These are phyloP conservation scores for Senna siamea DNA, from an alignment of 306 rosid species.

Conservation along the genomic window DNA sequence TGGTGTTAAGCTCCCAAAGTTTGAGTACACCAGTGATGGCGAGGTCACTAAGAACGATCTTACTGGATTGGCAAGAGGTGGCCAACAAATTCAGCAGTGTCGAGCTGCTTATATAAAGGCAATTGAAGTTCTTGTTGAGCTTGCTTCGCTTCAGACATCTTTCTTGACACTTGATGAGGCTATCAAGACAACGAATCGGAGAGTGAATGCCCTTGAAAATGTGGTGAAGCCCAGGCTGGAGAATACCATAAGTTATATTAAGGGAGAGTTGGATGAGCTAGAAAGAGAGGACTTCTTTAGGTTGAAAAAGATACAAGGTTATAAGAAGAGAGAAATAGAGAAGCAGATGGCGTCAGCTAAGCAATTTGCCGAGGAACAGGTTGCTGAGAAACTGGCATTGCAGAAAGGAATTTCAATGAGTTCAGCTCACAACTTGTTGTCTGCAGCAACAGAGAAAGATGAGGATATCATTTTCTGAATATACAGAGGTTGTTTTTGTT, in stretches of 20 bases:
- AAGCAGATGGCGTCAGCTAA: conserved; percentile 59
- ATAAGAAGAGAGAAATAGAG: conserved; percentile 82
- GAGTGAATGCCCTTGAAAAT: conserved; percentile 92
- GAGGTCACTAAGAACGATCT: conserved; percentile 81
- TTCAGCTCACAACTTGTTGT: conserved; percentile 66
- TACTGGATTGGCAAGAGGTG: conserved; percentile 93
- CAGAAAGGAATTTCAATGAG: conserved; percentile 59
- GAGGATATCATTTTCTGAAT: conserved; percentile 79
- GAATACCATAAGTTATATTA: conserved; percentile 83
- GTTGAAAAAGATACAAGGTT: conserved; percentile 93
- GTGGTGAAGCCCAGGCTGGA: conserved; percentile 89
- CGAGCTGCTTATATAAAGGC: conserved; percentile 85
- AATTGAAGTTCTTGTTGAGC: conserved; percentile 94
- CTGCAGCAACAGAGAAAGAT: conserved; percentile 60
- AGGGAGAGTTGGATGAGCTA: conserved; percentile 91
- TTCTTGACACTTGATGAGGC: conserved; percentile 92
- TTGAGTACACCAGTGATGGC: conserved; percentile 68
- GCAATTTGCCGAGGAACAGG: conserved; percentile 60
- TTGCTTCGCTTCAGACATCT: conserved; percentile 94
- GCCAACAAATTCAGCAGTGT: conserved; percentile 92
- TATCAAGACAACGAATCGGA: conserved; percentile 90
- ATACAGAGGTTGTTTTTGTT: conserved; percentile 36
- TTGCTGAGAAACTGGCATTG: conserved; percentile 56
- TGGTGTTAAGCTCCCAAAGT: conserved; percentile 92
- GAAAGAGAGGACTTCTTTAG: conserved; percentile 98